Conservation (phyloP, 2,329 filamentous ascomycete species). For the Microcera coccophila region DNA sequence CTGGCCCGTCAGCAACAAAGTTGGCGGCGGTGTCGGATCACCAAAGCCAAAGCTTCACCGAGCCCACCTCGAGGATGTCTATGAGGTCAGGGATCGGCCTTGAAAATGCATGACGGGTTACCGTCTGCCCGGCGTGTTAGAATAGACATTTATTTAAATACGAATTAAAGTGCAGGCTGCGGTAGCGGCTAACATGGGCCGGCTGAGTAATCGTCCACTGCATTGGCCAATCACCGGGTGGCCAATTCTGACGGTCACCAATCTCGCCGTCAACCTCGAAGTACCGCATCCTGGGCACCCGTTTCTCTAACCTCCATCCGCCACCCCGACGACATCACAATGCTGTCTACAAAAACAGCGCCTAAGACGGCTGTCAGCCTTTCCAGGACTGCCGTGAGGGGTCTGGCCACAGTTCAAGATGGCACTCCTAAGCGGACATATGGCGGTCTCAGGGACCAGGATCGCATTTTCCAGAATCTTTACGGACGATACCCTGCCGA, state of each 20-base stretch:
- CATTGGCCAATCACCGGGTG: slow-evolving; percentile 42
- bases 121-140: too few species aligned
- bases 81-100: slow-evolving; percentile 23
- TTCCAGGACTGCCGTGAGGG: slow-evolving; percentile 53
- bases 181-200: slow-evolving; percentile 29
- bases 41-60: slow-evolving; percentile 2
- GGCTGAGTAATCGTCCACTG: slow-evolving; percentile 27
- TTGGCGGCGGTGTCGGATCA: background rate
- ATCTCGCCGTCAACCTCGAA: slow-evolving; percentile 34
- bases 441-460: slow-evolving; percentile 89
- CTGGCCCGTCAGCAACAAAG: background rate
- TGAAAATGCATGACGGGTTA: slow-evolving; percentile 10
- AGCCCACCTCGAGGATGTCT: slow-evolving; percentile 11
- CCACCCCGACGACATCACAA: slow-evolving; percentile 33
- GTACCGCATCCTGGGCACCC: slow-evolving; percentile 31
- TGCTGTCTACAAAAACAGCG: slow-evolving; percentile 45
- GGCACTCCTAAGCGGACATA: slow-evolving; percentile 66
- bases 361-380: slow-evolving; percentile 37
- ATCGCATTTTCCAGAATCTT: slow-evolving; percentile 98
- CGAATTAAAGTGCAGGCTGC: background rate
- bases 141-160: too few species aligned
- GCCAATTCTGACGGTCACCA: slow-evolving; percentile 35
- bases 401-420: slow-evolving; percentile 79
- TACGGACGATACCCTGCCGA: slow-evolving; percentile 91
- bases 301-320: slow-evolving; percentile 13